Evolutionary conservation across 73 alveolate species (phyloP).

Genomic region (Paramecium bursaria): DNA sequence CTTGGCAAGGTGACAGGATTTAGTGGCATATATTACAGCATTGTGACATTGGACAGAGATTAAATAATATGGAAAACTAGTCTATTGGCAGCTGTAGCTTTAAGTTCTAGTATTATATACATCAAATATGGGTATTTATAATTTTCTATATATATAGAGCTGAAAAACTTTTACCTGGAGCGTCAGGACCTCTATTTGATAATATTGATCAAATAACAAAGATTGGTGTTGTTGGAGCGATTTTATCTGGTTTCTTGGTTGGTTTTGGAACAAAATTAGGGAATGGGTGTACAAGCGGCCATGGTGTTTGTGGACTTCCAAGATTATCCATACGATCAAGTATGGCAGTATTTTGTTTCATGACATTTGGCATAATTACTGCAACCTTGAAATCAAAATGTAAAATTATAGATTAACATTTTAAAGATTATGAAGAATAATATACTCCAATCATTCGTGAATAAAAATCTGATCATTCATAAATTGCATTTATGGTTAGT

Average conservation of each 20-base stretch:
- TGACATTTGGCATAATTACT: slow-evolving; percentile 78
- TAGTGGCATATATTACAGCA: slow-evolving; percentile 77
- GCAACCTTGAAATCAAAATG: too few species aligned
- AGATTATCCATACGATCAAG: slow-evolving; percentile 85
- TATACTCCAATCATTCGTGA: too few species aligned
- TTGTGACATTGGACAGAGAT: slow-evolving; percentile 60
- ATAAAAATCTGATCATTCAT: too few species aligned
- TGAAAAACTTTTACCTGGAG: slow-evolving; percentile 57
- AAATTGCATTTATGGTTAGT: too few species aligned
- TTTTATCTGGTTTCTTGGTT: slow-evolving; percentile 89
- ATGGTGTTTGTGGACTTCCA: slow-evolving; percentile 99
- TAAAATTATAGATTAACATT: too few species aligned
- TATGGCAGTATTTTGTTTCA: slow-evolving; percentile 79
- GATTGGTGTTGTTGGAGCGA: slow-evolving; percentile 77
- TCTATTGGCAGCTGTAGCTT: slow-evolving; percentile 73
- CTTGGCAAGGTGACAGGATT: slow-evolving; percentile 88
- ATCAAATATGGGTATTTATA: slow-evolving; percentile 60
- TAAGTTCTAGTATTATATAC: slow-evolving; percentile 70
- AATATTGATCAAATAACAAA: slow-evolving; percentile 66
- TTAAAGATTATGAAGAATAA: too few species aligned
- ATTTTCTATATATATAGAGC: neutral
- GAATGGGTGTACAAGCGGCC: slow-evolving; percentile 98
- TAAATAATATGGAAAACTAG: slow-evolving; percentile 74
- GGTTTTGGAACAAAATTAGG: slow-evolving; percentile 97
- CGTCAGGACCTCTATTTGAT: slow-evolving; percentile 65